phyloP scores from a whole-genome alignment of 441 rosid genomes.

The Gossypium trilobum region DNA sequence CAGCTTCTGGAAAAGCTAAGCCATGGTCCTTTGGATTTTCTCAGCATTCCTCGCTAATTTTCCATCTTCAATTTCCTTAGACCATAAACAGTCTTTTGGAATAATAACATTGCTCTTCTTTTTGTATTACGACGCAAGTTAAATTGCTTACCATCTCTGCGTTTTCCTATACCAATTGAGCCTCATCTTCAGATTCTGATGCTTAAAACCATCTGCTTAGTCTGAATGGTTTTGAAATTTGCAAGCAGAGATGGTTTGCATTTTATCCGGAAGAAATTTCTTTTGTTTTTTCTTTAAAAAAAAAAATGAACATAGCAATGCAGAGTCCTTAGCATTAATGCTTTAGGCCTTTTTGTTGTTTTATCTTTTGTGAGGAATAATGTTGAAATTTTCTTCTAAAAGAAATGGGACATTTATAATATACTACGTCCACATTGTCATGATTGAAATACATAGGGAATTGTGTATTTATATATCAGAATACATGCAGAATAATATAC shows the following conservation, averaged over 20 bases:
- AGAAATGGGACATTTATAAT: neutral
- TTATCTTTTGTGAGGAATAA: neutral
- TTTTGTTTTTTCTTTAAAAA: neutral
- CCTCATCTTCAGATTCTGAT: neutral
- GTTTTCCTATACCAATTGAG: slow-evolving; percentile 9
- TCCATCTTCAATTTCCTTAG: neutral
- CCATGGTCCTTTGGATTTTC: slow-evolving; percentile 25
- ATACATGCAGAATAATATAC: neutral
- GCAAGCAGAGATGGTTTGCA: slow-evolving; percentile 51
- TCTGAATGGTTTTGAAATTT: slow-evolving; percentile 16
- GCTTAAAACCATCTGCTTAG: neutral
- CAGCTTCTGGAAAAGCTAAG: slow-evolving; percentile 24
- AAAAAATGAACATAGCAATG: neutral
- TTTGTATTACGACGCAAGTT: slow-evolving; percentile 19
- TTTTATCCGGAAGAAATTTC: slow-evolving; percentile 28
- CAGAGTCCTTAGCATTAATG: slow-evolving; percentile 19
- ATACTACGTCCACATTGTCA: neutral
- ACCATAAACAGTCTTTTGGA: slow-evolving; percentile 15
- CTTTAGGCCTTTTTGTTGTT: neutral
- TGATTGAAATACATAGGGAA: neutral
- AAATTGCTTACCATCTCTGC: slow-evolving; percentile 58
- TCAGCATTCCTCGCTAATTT: slow-evolving; percentile 30
- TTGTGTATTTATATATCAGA: neutral
- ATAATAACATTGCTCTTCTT: slow-evolving; percentile 16
- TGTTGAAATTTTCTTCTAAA: neutral